Conservation (phyloP, 164 flowering plant genomes). For the Malania oleifera region DNA sequence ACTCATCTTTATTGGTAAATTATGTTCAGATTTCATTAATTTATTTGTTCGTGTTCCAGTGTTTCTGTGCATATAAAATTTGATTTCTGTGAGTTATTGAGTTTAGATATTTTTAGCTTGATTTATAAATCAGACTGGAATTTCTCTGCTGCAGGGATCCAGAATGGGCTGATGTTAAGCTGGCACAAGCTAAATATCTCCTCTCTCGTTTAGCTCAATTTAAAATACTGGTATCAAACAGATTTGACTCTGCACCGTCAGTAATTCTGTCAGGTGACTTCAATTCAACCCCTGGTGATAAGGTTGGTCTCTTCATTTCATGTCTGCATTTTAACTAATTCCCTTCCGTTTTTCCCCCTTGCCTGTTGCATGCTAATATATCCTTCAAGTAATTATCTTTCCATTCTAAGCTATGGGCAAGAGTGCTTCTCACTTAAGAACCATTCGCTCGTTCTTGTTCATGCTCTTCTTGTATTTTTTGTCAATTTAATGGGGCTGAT, state of each 20-base stretch:
- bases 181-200: slow-evolving; percentile 90
- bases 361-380: not conserved
- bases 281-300: slow-evolving; percentile 90
- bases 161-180: slow-evolving; percentile 92
- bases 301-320: slow-evolving; percentile 34
- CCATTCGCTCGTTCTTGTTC: no score
- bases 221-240: slow-evolving; percentile 43
- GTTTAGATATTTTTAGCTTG: not conserved
- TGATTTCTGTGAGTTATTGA: not conserved
- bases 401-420: no score
- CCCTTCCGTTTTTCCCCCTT: not conserved
- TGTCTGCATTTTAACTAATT: not conserved
- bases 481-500: no score
- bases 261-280: slow-evolving; percentile 85
- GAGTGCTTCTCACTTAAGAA: no score
- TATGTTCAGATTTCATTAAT: not conserved
- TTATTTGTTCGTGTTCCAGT: not conserved
- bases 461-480: no score
- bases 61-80: not conserved
- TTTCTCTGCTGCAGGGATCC: slow-evolving; percentile 66
- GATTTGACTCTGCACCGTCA: slow-evolving; percentile 55
- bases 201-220: slow-evolving; percentile 59
- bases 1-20: slow-evolving; percentile 92
- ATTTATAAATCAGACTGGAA: no score
- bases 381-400: no score